These are phyloP conservation scores for Colletotrichum euphorbiae DNA, from an alignment of 2,329 filamentous ascomycete species.

Conservation along the genomic window DNA sequence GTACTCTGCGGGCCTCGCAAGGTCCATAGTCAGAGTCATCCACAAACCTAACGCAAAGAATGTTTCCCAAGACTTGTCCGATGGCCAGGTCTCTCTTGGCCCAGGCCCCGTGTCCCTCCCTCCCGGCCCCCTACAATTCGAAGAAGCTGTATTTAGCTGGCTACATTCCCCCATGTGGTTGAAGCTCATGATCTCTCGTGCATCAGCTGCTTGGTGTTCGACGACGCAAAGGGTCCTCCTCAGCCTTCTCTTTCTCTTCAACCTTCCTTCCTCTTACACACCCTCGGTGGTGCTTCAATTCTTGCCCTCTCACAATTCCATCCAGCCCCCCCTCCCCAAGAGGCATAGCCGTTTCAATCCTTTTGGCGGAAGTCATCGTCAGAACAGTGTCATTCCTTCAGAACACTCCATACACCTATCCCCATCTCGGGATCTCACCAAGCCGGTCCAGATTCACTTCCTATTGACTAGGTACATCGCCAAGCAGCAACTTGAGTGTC, in stretches of 20 bases:
- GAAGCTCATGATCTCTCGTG: constrained; percentile 18
- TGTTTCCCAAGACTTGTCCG: constrained; percentile 30
- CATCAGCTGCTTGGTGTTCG: constrained; percentile 15
- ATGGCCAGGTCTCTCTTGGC: constrained; percentile 14
- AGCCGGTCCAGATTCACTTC: constrained; percentile 17
- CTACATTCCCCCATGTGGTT: constrained; percentile 38
- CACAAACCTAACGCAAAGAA: constrained; percentile 12
- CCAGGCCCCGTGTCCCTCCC: not conserved
- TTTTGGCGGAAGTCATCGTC: constrained; percentile 32
- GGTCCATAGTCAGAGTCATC: constrained; percentile 11
- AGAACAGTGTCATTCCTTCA: constrained; percentile 26
- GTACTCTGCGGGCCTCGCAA: constrained; percentile 3
- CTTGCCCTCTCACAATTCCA: not conserved
- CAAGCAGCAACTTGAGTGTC: not conserved
- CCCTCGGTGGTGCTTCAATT: constrained; percentile 30
- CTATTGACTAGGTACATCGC: constrained; percentile 34
- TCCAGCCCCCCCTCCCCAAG: constrained; percentile 19
- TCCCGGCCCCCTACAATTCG: not conserved
- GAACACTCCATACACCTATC: constrained; percentile 9
- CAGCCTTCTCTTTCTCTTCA: constrained; percentile 23
- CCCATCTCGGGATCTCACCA: constrained; percentile 20
- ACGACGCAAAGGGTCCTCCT: constrained; percentile 10
- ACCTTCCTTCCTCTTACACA: constrained; percentile 24
- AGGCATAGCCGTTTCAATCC: constrained; percentile 34
- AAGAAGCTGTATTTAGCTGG: constrained; percentile 36